Evolutionary conservation across 2,329 filamentous ascomycete species (phyloP).

Genomic region (Verticillium longisporum): DNA sequence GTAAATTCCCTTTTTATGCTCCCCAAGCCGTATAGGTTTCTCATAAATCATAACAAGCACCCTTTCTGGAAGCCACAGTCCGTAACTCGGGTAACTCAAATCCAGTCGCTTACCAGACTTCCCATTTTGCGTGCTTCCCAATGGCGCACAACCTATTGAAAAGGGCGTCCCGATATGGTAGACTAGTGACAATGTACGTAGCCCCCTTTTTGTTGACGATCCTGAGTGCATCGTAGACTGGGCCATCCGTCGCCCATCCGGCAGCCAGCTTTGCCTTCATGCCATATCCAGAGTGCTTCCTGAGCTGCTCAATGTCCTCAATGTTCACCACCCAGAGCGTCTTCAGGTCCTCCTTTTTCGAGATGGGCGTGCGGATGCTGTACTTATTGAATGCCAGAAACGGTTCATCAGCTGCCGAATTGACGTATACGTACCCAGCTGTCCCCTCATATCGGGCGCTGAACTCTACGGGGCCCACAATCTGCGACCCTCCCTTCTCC

Average conservation of each 20-base stretch:
- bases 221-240: constrained; percentile 1
- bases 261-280: constrained; percentile 3
- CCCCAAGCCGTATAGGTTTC: too few species aligned
- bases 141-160: constrained; percentile 1
- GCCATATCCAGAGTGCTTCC: constrained; percentile 3
- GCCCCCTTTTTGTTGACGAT: background rate
- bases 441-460: background rate
- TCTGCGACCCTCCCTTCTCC: background rate
- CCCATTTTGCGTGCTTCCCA: background rate
- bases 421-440: constrained; percentile 1
- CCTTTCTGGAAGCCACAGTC: too few species aligned
- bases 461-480: constrained; percentile 1
- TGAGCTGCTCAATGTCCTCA: background rate
- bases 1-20: too few species aligned
- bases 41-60: too few species aligned
- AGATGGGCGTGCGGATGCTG: background rate
- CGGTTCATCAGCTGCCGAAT: background rate
- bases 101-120: background rate
- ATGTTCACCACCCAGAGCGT: background rate
- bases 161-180: background rate
- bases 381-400: constrained; percentile 1
- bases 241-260: constrained; percentile 2
- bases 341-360: background rate
- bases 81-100: too few species aligned
- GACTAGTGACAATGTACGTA: background rate